Evolutionary conservation across 2,329 filamentous ascomycete genomes (phyloP).

Genomic region (Cordyceps fumosorosea): DNA sequence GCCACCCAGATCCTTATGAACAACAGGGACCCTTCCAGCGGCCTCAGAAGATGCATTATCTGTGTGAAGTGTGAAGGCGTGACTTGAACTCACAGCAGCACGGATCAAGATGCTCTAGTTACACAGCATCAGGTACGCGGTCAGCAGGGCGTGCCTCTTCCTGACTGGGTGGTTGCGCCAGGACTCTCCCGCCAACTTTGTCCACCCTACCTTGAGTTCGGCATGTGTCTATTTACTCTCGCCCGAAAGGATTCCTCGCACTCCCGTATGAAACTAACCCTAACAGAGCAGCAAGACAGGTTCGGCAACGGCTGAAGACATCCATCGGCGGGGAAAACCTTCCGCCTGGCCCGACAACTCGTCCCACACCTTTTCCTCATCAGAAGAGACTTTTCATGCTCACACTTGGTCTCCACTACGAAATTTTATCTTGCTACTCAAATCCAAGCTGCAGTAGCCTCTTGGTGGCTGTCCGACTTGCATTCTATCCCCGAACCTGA

Average conservation of each 20-base stretch:
- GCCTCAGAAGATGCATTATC: background rate
- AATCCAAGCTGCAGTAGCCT: background rate
- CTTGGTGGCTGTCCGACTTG: background rate
- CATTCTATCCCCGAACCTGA: background rate
- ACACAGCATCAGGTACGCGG: background rate
- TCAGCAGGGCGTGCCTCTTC: background rate
- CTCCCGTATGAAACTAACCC: background rate
- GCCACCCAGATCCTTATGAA: background rate
- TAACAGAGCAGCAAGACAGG: background rate
- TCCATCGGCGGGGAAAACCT: constrained; percentile 2
- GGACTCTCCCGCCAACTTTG: background rate
- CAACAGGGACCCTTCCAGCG: background rate
- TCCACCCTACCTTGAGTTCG: background rate
- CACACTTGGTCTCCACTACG: background rate
- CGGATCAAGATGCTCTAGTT: background rate
- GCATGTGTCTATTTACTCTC: background rate
- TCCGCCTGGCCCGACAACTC: constrained; percentile 1
- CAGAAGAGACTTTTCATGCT: background rate
- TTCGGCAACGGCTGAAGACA: constrained; percentile 8
- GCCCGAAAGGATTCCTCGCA: background rate
- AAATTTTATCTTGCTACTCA: background rate
- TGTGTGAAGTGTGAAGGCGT: background rate
- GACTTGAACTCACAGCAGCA: background rate
- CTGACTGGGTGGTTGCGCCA: background rate
- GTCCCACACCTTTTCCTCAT: constrained; percentile 2